phyloP scores from a whole-genome alignment of 139 green algal genomes.

The Micractinium sp. region DNA sequence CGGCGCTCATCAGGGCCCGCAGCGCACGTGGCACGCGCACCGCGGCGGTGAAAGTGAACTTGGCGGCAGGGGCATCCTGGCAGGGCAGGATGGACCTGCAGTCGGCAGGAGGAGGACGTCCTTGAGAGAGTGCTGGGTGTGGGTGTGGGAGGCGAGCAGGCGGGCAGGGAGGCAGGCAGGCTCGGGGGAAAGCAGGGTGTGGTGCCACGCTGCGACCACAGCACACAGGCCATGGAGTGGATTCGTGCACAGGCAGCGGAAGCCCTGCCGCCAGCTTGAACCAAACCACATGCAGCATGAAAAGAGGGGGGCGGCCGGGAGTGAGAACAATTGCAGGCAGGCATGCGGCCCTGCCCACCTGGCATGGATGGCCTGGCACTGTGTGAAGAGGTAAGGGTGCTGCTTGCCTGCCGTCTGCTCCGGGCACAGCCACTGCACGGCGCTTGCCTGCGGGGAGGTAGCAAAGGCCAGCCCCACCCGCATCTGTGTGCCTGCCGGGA shows the following conservation, averaged over 20 bases:
- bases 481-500: constrained; percentile 25
- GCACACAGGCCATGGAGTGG: no score
- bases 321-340: no score
- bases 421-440: constrained; percentile 84
- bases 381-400: constrained; percentile 93
- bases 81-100: constrained; percentile 86
- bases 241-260: no score
- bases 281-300: no score
- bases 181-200: no score
- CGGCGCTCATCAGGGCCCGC: constrained; percentile 85
- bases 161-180: no score
- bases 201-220: no score
- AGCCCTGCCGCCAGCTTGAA: no score
- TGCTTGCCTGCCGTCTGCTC: constrained; percentile 81
- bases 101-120: no score
- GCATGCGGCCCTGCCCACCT: not conserved
- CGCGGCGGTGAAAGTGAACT: constrained; percentile 79
- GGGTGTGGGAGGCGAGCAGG: no score
- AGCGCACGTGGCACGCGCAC: constrained; percentile 75
- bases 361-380: constrained; percentile 97
- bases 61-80: constrained; percentile 89
- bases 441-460: constrained; percentile 57
- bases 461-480: constrained; percentile 32
- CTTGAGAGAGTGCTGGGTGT: no score
- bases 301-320: no score